A percentile compares a stretch with the other conserved stretches of the same genome.
These are phyloP conservation scores for Claviceps monticola DNA, from an alignment of 2,329 filamentous ascomycete genomes.

Conservation along the genomic window DNA sequence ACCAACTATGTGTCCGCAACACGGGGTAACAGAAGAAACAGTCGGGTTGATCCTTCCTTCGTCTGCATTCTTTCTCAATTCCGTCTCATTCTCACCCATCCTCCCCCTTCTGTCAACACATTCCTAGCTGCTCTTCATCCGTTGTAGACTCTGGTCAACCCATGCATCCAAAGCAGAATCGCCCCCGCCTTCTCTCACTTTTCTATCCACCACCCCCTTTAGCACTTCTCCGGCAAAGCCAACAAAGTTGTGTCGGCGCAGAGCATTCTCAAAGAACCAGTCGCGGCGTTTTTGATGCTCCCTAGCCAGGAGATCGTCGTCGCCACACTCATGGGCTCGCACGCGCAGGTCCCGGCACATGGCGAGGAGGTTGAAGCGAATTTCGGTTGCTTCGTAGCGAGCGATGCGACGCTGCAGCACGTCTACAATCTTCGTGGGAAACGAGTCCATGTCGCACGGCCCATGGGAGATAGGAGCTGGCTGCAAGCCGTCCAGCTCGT, in stretches of 20 bases:
- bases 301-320: constrained; percentile 59
- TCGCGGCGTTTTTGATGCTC: constrained; percentile 74
- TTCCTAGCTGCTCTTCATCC: constrained; percentile 30
- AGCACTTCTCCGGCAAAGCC: constrained; percentile 85
- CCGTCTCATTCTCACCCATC: constrained; percentile 29
- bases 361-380: constrained; percentile 89
- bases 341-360: constrained; percentile 76
- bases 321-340: constrained; percentile 67
- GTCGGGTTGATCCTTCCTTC: background rate
- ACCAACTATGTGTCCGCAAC: background rate
- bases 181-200: constrained; percentile 48
- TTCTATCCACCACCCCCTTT: constrained; percentile 67
- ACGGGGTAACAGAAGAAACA: background rate
- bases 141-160: constrained; percentile 53
- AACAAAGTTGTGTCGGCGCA: constrained; percentile 89
- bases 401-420: constrained; percentile 74
- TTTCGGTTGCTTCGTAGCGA: constrained; percentile 75
- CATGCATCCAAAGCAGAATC: constrained; percentile 55
- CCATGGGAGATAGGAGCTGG: constrained; percentile 87
- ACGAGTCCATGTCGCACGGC: constrained; percentile 51
- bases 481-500: constrained; percentile 91
- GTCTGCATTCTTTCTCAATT: background rate
- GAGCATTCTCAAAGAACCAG: constrained; percentile 91
- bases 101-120: constrained; percentile 21
- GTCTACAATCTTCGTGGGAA: constrained; percentile 69